Evolutionary conservation across 2,329 filamentous ascomycete genomes (phyloP).

Genomic region (Colletotrichum sp.): DNA sequence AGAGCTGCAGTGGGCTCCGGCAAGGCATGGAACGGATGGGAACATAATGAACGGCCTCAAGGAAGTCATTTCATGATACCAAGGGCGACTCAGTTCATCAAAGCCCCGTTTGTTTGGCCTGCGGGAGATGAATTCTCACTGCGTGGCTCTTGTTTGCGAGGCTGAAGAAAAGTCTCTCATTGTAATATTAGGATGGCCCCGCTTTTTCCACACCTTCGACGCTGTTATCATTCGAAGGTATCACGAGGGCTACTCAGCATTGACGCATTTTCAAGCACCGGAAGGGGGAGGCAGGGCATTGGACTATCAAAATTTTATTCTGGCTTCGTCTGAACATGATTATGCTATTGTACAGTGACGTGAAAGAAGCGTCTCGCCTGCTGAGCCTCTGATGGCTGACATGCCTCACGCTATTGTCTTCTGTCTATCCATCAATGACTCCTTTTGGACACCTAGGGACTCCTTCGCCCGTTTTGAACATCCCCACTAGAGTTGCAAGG

Average conservation of each 20-base stretch:
- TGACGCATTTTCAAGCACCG: not conserved
- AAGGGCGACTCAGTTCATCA: not conserved
- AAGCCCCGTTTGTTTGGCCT: not conserved
- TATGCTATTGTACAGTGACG: slow-evolving; percentile 14
- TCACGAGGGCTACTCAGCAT: not conserved
- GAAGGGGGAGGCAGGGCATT: not conserved
- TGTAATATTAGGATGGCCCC: slow-evolving; percentile 15
- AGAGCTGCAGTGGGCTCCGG: slow-evolving; percentile 1
- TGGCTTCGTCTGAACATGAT: slow-evolving; percentile 21
- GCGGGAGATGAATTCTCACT: not conserved
- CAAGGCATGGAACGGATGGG: not conserved
- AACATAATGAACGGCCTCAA: slow-evolving; percentile 3
- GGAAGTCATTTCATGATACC: slow-evolving; percentile 1
- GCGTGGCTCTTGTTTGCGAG: slow-evolving; percentile 6
- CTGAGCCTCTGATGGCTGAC: not conserved
- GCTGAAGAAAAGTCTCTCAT: not conserved
- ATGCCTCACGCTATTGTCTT: not conserved
- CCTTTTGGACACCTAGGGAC: not conserved
- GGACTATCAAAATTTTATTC: not conserved
- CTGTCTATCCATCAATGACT: not conserved
- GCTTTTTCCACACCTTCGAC: not conserved
- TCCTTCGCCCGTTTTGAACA: not conserved
- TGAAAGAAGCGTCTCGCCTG: not conserved
- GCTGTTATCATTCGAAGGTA: not conserved
- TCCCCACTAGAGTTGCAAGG: not conserved